Base-by-base conservation (phyloP, 768 basidiomycete species). In the Tylopilus plumbeoviolaceoides region DNA sequence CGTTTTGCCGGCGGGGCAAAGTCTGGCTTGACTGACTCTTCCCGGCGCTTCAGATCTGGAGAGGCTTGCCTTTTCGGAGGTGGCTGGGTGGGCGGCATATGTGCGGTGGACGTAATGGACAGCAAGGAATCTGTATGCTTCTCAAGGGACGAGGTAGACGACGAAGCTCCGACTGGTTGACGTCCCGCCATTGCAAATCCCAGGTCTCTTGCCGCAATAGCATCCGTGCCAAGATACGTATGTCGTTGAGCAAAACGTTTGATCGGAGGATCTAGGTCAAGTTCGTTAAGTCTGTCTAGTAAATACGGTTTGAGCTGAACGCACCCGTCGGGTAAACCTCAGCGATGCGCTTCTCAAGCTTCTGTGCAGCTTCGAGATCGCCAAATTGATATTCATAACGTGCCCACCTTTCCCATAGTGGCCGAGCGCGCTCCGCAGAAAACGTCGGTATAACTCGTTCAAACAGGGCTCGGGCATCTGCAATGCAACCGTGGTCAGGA, bases 401-500 rank as follows among this genome's bases (percentile, higher is more conserved):
- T 5, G 93, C 86, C 97, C 95, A 98, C 41, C 91, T 82, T 64
- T 97, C 93, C 95, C 95, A 99, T 17, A 98, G 77, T 0, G 89
- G 85, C 33, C 89, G 78, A 15, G 91, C 91, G 39, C 83, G 81
- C 42, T 91, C 89, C 8, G 89, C 73, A 11, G 86, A 71, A 67
- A 97, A 92, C 5, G 80, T 86, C 15, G 78, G 69, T 23, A 95
- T 88, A 7, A 91, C 85, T 25, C 90, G 83, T 66, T 99, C 95
- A 65, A 99, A 99, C 25, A 98, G 74, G 0, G 95, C 95, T 50
- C 95, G 84, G 1, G 95, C 97, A 73, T 99, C 97, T 99, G 55
- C 7, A 45, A 35, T 38, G 36, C 40, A 38, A 42, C 44, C 35
- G 56, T 55, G n/a, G 49, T 42, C 54, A 54, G 18, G 18, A 50